Percentiles rank a stretch among this genome's conserved stretches.
Conservation (phyloP, 306 rosid genomes). For the barrel medic (Medicago truncatula) region MtrunA17r5.0-ANR NC_053045.1:13012001-13012500, state of each 20-base stretch:
- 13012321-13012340: conserved; percentile 32
- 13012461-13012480: conserved; percentile 67
- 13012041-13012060: conserved; percentile 59
- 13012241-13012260: conserved; percentile 52
- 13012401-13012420: conserved; percentile 62
- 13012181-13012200: conserved; percentile 52
- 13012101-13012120: conserved; percentile 73
- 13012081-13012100: conserved; percentile 72
- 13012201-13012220: conserved; percentile 55
- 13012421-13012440: conserved; percentile 46
- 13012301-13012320: conserved; percentile 29
- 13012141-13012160: conserved; percentile 52
- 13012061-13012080: conserved; percentile 84
- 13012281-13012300: conserved; percentile 39
- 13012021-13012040: conserved; percentile 67
- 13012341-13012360: conserved; percentile 27
- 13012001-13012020: conserved; percentile 77
- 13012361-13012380: conserved; percentile 57
- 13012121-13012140: conserved; percentile 58
- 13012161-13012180: conserved; percentile 53
- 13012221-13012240: conserved; percentile 65
- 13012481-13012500: conserved; percentile 50
- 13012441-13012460: conserved; percentile 54
- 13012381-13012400: conserved; percentile 65
- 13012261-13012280: conserved; percentile 66